Base-by-base conservation (phyloP, 371 early-diverging fungal species). In the Mucor ambiguus region DNA sequence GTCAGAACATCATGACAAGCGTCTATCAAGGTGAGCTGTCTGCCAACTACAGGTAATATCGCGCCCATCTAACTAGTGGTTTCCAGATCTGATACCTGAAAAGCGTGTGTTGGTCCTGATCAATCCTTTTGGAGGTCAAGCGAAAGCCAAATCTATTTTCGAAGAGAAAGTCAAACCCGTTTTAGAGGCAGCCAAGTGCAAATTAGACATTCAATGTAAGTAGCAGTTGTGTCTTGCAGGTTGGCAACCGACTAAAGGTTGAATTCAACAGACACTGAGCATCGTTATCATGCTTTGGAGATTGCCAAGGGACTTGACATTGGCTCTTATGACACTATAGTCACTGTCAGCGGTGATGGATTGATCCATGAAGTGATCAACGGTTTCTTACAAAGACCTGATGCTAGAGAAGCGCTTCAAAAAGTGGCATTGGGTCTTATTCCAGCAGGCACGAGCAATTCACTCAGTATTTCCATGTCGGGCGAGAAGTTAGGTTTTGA, bases 311-410 rank as follows among this genome's bases (percentile, higher is more conserved):
- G 78, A 7, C 64, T 92, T 3, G 84, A 89, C 64, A 72, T 86
- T 28, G 61, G 73, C 1, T 67, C 74, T 16, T 93, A 80, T 64
- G 86, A 85, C 55, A 88, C 86, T 16, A 78, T 90, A 32, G 80
- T 90, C 6, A 80, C 89, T 30, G 81, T 92, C 38, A 88, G 90
- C 69, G 95, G 95, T 28, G 95, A 94, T 73, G 95, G 95, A 12
- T 83, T 92, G 3, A 78, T 91, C 33, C 92, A 94, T 65, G 95
- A 94, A 71, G 76, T 91, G 4, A 76, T 93, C 61, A 92, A 94
- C 65, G 93, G 93, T 2, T 77, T 92, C 32, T 73, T 91, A 72
- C 72, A 82, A 58, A 81, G 93, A 46, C 77, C 85, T 0, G 92
- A 93, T 72, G 91, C 84, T 16, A 64, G 69, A 10, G 60, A 76